Evolutionary conservation across 495 filamentous ascomycete genomes (phyloP).

Genomic region (Xylaria acuta): DNA sequence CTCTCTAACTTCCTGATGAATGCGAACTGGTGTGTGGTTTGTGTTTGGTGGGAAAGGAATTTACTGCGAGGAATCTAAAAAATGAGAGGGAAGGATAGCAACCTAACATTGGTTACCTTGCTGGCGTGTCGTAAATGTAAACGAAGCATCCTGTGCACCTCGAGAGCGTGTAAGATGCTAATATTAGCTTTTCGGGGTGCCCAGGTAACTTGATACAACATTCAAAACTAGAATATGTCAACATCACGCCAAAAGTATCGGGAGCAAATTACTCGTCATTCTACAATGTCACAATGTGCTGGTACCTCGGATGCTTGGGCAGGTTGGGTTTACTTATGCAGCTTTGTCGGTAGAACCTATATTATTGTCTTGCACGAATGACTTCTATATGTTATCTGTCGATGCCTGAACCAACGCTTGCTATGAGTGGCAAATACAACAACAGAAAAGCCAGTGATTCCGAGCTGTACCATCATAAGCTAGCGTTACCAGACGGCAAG

Average conservation of each 20-base stretch:
- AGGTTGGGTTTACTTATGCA: background rate
- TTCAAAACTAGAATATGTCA: background rate
- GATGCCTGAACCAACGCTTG: slow-evolving; percentile 3
- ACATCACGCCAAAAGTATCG: background rate
- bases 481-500: background rate
- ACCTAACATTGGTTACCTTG: background rate
- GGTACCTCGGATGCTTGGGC: background rate
- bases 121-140: background rate
- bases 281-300: background rate
- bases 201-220: background rate
- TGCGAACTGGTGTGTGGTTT: background rate
- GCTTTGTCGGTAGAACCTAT: background rate
- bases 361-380: background rate
- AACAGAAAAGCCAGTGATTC: slow-evolving; percentile 1
- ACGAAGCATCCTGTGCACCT: background rate
- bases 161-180: background rate
- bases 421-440: background rate
- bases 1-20: background rate
- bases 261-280: background rate
- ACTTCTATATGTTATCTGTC: slow-evolving; percentile 11
- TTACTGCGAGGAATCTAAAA: background rate
- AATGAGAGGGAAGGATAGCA: background rate
- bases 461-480: background rate
- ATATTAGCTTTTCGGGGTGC: background rate
- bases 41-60: background rate